These are phyloP conservation scores for Chenopodium quinoa DNA, from an alignment of 148 eudicot genomes.

Conservation along the genomic window DNA sequence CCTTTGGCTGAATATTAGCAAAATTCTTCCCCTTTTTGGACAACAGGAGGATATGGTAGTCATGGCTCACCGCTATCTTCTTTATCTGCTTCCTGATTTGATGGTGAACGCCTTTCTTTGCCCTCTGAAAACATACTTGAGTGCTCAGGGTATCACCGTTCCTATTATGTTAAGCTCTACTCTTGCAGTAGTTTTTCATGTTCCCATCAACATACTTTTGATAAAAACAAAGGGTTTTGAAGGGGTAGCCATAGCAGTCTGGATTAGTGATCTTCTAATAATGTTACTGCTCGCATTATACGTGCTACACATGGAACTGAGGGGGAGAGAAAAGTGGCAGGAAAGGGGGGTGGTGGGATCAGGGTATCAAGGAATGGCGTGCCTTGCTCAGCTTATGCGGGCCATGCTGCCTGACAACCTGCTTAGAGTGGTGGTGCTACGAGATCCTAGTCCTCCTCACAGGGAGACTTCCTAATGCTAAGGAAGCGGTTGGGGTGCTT, in stretches of 20 bases:
- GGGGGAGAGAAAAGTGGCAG: slow-evolving; percentile 54
- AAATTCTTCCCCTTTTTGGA: slow-evolving; percentile 59
- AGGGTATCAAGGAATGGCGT: slow-evolving; percentile 51
- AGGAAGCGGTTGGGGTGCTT: slow-evolving; percentile 54
- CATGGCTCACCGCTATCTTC: slow-evolving; percentile 46
- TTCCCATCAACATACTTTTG: slow-evolving; percentile 58
- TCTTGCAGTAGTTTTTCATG: slow-evolving; percentile 52
- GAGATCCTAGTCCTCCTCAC: slow-evolving; percentile 71
- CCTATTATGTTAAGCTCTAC: slow-evolving; percentile 68
- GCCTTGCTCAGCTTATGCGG: slow-evolving; percentile 49
- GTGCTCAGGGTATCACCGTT: slow-evolving; percentile 60
- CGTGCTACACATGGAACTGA: slow-evolving; percentile 39
- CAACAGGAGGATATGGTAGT: slow-evolving; percentile 57
- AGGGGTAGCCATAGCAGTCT: slow-evolving; percentile 73
- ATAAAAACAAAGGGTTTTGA: slow-evolving; percentile 52
- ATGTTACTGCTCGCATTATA: slow-evolving; percentile 33
- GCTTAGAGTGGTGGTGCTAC: slow-evolving; percentile 93
- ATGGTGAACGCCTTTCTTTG: slow-evolving; percentile 55
- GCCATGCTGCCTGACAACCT: slow-evolving; percentile 75
- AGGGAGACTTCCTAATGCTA: slow-evolving; percentile 54
- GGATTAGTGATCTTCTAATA: slow-evolving; percentile 59
- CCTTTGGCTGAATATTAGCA: slow-evolving; percentile 73
- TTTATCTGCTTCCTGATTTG: slow-evolving; percentile 71
- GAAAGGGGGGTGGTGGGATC: slow-evolving; percentile 81
- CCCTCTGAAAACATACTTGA: slow-evolving; percentile 73